A percentile compares a stretch with the other conserved stretches of the same genome.
Evolutionary conservation across 352 stramenopile genomes (phyloP).

Genomic region (Phytophthora crassamura): DNA sequence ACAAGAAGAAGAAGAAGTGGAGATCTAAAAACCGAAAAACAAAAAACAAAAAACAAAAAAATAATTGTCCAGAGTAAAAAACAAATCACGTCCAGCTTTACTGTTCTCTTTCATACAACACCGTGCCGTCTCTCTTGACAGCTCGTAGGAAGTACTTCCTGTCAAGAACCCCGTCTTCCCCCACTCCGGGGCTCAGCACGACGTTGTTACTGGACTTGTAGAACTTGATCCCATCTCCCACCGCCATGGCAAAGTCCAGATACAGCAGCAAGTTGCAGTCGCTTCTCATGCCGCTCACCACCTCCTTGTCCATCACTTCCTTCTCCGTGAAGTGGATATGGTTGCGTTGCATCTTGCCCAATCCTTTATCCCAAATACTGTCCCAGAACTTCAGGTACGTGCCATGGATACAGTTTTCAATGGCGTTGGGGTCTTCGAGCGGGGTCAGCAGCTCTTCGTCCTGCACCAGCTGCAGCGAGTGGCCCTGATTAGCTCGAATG

Average conservation of each 20-base stretch:
- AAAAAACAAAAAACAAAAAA: too few relatives aligned
- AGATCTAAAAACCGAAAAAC: slow-evolving; percentile 16
- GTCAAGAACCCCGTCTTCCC: slow-evolving; percentile 56
- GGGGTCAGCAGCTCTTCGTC: slow-evolving; percentile 79
- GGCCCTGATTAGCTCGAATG: slow-evolving; percentile 87
- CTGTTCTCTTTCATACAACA: slow-evolving; percentile 58
- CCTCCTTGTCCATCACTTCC: slow-evolving; percentile 53
- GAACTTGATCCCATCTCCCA: slow-evolving; percentile 80
- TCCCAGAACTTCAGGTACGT: slow-evolving; percentile 79
- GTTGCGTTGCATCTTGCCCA: slow-evolving; percentile 86
- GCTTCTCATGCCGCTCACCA: slow-evolving; percentile 81
- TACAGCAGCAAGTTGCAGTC: slow-evolving; percentile 83
- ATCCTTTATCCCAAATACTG: slow-evolving; percentile 59
- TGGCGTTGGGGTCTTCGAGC: slow-evolving; percentile 49
- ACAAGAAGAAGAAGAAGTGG: slow-evolving; percentile 29
- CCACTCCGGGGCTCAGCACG: slow-evolving; percentile 67
- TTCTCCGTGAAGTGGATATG: slow-evolving; percentile 86
- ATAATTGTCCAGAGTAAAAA: neutral
- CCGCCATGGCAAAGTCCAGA: slow-evolving; percentile 60
- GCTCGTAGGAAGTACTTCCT: slow-evolving; percentile 70
- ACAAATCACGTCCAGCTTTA: neutral
- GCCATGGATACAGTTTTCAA: slow-evolving; percentile 77
- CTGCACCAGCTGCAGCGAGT: slow-evolving; percentile 69
- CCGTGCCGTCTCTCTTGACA: slow-evolving; percentile 50
- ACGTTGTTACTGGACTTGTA: slow-evolving; percentile 90